phyloP scores from a whole-genome alignment of 2,329 filamentous ascomycete species.

The Aspergillus viridinutans region DNA sequence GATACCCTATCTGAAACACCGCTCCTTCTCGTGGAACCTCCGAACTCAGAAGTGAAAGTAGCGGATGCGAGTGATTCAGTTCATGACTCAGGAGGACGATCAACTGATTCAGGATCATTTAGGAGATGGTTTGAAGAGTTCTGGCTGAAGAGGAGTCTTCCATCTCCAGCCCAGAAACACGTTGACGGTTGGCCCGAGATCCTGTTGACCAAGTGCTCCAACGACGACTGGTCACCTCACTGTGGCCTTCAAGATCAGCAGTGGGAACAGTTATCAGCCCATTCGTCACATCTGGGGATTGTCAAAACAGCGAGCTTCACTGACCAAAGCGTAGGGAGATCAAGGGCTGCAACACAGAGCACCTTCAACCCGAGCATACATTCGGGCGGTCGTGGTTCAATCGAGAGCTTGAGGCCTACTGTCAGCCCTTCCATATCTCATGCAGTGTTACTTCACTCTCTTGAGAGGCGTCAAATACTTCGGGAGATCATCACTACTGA shows the following conservation, averaged over 20 bases:
- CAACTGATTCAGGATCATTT: conserved; percentile 23
- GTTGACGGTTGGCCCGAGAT: conserved; percentile 37
- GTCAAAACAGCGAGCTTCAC: conserved; percentile 77
- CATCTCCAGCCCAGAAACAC: conserved; percentile 19
- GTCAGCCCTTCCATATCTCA: conserved; percentile 57
- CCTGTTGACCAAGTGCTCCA: conserved; percentile 12
- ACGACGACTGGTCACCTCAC: conserved; percentile 14
- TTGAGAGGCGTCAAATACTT: conserved; percentile 72
- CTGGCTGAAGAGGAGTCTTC: conserved; percentile 22
- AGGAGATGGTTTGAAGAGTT: conserved; percentile 39
- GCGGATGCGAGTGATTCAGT: not conserved
- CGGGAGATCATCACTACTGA: conserved; percentile 85
- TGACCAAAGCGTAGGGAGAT: conserved; percentile 65
- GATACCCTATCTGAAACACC: not conserved
- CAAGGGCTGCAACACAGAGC: conserved; percentile 55
- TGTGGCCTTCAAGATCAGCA: conserved; percentile 32
- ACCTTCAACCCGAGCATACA: conserved; percentile 52
- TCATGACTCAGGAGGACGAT: not conserved
- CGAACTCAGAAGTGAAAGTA: conserved; percentile 3
- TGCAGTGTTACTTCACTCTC: conserved; percentile 64
- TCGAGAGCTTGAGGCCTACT: conserved; percentile 51
- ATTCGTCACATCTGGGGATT: conserved; percentile 73
- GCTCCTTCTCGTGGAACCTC: not conserved
- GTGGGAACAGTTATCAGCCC: conserved; percentile 67
- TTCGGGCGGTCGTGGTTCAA: conserved; percentile 62